Percentiles rank a stretch among this genome's conserved stretches.
These are phyloP conservation scores for Penicillium chermesinum DNA, from an alignment of 495 filamentous ascomycete species.

Conservation along the genomic window DNA sequence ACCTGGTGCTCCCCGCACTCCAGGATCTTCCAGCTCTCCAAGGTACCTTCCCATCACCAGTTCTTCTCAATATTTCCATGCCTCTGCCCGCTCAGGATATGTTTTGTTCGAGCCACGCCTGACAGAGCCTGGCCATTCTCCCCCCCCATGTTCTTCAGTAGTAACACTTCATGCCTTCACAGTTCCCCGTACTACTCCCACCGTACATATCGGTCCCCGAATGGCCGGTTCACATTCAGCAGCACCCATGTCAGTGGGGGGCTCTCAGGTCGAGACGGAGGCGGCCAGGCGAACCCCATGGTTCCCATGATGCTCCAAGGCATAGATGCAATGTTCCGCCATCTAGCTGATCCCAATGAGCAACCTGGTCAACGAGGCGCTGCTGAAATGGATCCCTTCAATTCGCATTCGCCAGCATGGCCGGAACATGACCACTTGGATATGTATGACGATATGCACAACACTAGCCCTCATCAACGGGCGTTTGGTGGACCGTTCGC, in stretches of 20 bases:
- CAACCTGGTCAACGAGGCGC: constrained; percentile 3
- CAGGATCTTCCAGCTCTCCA: not conserved
- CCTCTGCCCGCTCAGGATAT: too few species aligned
- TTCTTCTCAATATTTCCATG: too few species aligned
- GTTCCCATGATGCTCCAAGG: constrained; percentile 28
- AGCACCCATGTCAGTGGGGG: constrained; percentile 30
- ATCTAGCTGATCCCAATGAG: constrained; percentile 21
- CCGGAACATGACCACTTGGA: constrained; percentile 5
- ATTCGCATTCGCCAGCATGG: constrained; percentile 12
- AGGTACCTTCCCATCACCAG: too few species aligned
- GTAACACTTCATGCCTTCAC: constrained; percentile 6
- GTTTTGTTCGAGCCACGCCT: too few species aligned
- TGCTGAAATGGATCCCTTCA: constrained; percentile 8
- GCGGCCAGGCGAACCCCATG: constrained; percentile 15
- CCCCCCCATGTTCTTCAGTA: constrained; percentile 2
- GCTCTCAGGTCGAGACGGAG: constrained; percentile 17
- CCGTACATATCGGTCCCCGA: constrained; percentile 44
- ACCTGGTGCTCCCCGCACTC: not conserved
- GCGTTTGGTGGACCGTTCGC: not conserved
- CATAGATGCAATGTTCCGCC: constrained; percentile 30
- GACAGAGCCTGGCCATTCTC: not conserved
- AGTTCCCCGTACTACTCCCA: constrained; percentile 43
- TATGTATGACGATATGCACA: constrained; percentile 11
- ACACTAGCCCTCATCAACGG: constrained; percentile 11
- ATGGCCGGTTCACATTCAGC: constrained; percentile 38